These are phyloP conservation scores for Fusarium sp. DNA, from an alignment of 2,329 filamentous ascomycete species.

Conservation along the genomic window DNA sequence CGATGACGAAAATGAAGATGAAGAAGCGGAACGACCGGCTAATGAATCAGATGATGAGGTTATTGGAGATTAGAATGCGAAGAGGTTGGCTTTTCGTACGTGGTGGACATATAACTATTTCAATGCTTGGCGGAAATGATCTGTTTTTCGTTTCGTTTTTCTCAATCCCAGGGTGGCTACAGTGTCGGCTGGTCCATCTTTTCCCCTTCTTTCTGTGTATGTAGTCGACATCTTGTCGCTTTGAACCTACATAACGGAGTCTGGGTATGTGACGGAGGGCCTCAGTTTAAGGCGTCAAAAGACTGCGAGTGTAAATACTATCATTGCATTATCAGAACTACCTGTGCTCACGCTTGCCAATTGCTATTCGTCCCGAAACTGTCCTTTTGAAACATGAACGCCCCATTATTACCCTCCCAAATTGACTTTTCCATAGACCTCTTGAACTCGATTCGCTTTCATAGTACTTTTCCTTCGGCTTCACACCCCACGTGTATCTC, in stretches of 20 bases:
- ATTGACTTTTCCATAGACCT: neutral
- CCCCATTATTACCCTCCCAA: neutral
- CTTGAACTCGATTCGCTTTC: neutral
- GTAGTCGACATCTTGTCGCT: conserved; percentile 19
- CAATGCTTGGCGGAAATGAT: conserved; percentile 20
- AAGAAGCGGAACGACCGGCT: conserved; percentile 47
- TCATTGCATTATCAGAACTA: conserved; percentile 18
- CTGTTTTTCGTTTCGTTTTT: conserved; percentile 22
- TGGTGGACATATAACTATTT: conserved; percentile 31
- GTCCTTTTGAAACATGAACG: conserved; percentile 6
- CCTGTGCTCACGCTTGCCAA: conserved; percentile 10
- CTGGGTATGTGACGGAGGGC: conserved; percentile 40
- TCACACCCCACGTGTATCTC: neutral
- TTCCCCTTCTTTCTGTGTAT: conserved; percentile 34
- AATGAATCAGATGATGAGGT: conserved; percentile 60
- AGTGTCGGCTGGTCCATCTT: conserved; percentile 12
- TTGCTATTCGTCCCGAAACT: neutral
- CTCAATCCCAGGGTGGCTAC: conserved; percentile 9
- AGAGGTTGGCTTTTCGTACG: conserved; percentile 15
- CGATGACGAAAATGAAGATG: conserved; percentile 51
- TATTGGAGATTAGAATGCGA: conserved; percentile 58
- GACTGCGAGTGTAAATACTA: conserved; percentile 29
- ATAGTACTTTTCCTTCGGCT: neutral
- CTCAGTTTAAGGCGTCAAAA: conserved; percentile 34
- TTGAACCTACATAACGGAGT: conserved; percentile 39